Conservation (phyloP, 768 basidiomycete genomes). For the Calocera cornea region DNA sequence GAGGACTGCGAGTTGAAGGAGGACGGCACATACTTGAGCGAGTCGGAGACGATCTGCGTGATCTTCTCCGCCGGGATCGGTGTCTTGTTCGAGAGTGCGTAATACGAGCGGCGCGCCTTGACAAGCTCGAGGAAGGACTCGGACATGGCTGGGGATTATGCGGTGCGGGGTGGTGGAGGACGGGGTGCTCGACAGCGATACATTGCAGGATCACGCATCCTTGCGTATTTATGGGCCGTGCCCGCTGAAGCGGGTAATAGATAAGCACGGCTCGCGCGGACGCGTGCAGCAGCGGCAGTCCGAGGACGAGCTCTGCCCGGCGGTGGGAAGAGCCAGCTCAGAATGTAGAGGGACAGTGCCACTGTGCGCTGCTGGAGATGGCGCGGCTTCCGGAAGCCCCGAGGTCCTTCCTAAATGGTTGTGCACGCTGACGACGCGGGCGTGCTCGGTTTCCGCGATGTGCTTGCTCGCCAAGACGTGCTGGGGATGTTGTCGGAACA, state of each 20-base stretch:
- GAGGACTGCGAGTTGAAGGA: conserved; percentile 27
- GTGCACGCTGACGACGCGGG: neutral
- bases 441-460: neutral
- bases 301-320: neutral
- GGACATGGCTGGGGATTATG: neutral
- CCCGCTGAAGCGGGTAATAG: neutral
- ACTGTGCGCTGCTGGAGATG: neutral
- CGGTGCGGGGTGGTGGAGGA: neutral
- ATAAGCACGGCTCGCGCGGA: neutral
- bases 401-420: neutral
- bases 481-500: too few species aligned
- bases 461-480: neutral
- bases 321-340: conserved; percentile 2
- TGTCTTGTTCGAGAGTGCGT: conserved; percentile 20
- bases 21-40: conserved; percentile 23
- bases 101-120: conserved; percentile 23
- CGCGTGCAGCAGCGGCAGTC: neutral
- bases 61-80: conserved; percentile 22
- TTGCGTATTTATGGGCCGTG: neutral
- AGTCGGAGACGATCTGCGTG: conserved; percentile 21
- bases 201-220: neutral
- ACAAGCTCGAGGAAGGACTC: conserved; percentile 21
- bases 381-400: neutral
- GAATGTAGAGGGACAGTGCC: neutral
- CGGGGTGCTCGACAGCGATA: neutral